phyloP scores from a whole-genome alignment of 2,329 filamentous ascomycete genomes.

The Calonectria crousiana region DNA sequence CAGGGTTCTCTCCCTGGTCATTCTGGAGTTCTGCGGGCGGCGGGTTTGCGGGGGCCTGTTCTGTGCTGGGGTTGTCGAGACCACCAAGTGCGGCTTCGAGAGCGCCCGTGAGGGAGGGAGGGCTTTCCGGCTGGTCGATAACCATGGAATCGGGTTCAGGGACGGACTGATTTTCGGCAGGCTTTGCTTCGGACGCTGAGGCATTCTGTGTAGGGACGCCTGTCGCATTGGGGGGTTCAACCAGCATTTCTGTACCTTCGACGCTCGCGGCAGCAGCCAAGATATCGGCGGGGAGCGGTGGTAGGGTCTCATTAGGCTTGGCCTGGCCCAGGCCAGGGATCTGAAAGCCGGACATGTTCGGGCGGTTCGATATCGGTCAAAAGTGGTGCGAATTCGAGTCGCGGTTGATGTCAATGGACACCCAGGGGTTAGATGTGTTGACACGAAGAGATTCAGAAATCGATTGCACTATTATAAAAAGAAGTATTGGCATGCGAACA shows the following conservation, averaged over 20 bases:
- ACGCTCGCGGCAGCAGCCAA: conserved; percentile 46
- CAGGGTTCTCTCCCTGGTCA: conserved; percentile 66
- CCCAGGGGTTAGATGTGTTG: background rate
- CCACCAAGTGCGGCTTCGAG: conserved; percentile 59
- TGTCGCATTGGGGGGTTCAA: conserved; percentile 20
- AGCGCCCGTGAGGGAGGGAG: conserved; percentile 55
- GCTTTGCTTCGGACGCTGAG: conserved; percentile 12
- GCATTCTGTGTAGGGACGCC: conserved; percentile 18
- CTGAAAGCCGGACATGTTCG: conserved; percentile 56
- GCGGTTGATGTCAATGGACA: background rate
- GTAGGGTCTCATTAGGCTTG: conserved; percentile 56
- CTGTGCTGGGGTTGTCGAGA: conserved; percentile 40
- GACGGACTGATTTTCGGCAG: conserved; percentile 17
- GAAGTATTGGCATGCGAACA: background rate
- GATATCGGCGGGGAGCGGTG: conserved; percentile 52
- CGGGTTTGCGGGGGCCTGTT: conserved; percentile 30
- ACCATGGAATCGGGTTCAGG: conserved; percentile 51
- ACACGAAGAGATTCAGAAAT: background rate
- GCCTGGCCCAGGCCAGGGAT: conserved; percentile 59
- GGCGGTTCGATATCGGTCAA: background rate
- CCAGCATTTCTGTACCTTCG: conserved; percentile 38
- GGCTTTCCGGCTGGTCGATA: conserved; percentile 51
- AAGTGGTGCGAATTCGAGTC: background rate
- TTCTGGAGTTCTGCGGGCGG: conserved; percentile 44
- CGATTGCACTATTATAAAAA: background rate